A percentile compares a stretch with the other conserved stretches of the same genome.
Conservation (phyloP, 1,284 basidiomycete genomes). For the Ustilago crameri region DNA sequence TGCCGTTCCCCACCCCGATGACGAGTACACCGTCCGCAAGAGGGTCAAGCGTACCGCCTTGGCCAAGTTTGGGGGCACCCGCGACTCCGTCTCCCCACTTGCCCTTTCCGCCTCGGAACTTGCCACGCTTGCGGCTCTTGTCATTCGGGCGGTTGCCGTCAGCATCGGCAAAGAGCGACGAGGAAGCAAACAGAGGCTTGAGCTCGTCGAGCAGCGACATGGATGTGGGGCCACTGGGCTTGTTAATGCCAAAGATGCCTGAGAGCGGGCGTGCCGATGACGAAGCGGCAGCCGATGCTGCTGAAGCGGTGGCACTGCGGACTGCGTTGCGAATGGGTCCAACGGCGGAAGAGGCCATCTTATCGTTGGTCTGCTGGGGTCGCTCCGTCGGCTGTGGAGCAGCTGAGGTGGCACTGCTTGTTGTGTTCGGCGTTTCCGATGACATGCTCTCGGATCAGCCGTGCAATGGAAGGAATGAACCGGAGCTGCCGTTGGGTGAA, state of each 20-base stretch:
- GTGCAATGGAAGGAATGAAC: not conserved
- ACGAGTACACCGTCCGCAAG: conserved; percentile 91
- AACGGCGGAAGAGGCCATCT: conserved; percentile 25
- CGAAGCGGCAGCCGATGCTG: conserved; percentile 26
- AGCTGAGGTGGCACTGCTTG: conserved; percentile 8
- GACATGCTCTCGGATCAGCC: conserved; percentile 17
- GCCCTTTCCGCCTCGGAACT: conserved; percentile 37
- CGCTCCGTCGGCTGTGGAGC: not conserved
- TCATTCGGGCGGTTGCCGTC: conserved; percentile 71
- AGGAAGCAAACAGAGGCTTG: conserved; percentile 81
- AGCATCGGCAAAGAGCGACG: conserved; percentile 76
- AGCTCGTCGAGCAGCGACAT: conserved; percentile 90
- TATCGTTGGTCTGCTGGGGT: conserved; percentile 4
- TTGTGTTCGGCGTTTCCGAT: not conserved
- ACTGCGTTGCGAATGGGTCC: conserved; percentile 29
- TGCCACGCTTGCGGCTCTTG: conserved; percentile 48
- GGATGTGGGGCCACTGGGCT: conserved; percentile 87
- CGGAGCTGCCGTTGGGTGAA: too few species aligned
- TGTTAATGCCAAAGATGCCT: conserved; percentile 83
- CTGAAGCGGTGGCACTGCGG: conserved; percentile 8
- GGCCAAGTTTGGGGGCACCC: conserved; percentile 77
- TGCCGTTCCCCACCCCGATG: conserved; percentile 88
- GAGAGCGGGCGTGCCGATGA: conserved; percentile 74
- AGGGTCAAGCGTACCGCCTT: conserved; percentile 95
- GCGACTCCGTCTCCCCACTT: conserved; percentile 50